Base-by-base conservation (phyloP, 192 early-diverging fungal genomes). In the Entomortierella beljakovae region DNA sequence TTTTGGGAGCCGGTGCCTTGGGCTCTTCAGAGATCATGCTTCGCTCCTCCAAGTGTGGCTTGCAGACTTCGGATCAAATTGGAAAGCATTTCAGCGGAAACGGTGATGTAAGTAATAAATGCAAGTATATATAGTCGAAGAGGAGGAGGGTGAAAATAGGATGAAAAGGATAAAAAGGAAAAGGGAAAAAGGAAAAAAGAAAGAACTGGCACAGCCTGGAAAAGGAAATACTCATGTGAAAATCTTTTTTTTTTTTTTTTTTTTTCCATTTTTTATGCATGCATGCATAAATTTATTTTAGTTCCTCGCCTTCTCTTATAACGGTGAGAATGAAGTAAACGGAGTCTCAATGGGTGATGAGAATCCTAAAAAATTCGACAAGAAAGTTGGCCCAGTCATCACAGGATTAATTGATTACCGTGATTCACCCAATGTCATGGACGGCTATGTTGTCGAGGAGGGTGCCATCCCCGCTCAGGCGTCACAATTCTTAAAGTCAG, bases 371-470 rank as follows among this genome's bases (percentile, higher is more conserved):
- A 38, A 64, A 57, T 65, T 81, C 31, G 49, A 74, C 49, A 33
- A 83, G 11, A 54, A 61, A 10, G 83, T 85, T 10, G 83, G 83
- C 3, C 83, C 83, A 15, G 68, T 70, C 28, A 84, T 84, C 33
- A 82, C 83, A 4, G 83, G 83, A 29, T 31, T 84, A 28, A 82
- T 84, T 61, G 83, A 84, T 34, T 79, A 73, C 61, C 81, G 83
- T 28, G 52, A 68, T 23, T 63, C 59, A n/a, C 65, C 61, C 2
- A 67, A 82, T 55, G 83, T 80, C 11, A 66, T 81, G 57, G 71
- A 84, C 32, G 83, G 83, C 26, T 84, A 74, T 59, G 83, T 84
- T 1, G 81, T 84, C 8, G 80, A 84, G 68, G 83, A 84, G 52
- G 83, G 83, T 28, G 76, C 55, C 2, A 59, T 72, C 52, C 83